Percentiles rank a stretch among this genome's conserved stretches.
These are phyloP conservation scores for Ogataea parapolymorpha DNA, from an alignment of 805 yeast species.

Conservation along the genomic window DNA sequence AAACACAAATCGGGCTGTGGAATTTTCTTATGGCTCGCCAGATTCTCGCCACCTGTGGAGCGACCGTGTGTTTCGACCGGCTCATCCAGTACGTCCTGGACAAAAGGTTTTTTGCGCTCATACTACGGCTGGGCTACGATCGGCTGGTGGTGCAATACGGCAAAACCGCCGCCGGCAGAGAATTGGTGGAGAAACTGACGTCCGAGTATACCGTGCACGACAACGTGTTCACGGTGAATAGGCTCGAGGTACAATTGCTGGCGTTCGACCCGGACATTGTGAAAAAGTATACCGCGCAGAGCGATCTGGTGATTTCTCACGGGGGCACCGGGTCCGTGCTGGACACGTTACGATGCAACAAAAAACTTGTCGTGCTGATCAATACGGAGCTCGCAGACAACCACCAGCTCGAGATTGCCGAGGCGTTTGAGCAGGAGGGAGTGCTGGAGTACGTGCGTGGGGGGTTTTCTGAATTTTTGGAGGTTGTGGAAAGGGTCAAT, in stretches of 20 bases:
- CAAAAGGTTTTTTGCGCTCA: slow-evolving; percentile 31
- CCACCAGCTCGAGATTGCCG: slow-evolving; percentile 78
- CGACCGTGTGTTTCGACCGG: slow-evolving; percentile 75
- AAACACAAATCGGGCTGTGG: background rate
- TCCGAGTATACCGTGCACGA: background rate
- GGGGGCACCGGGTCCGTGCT: slow-evolving; percentile 91
- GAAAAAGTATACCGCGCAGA: slow-evolving; percentile 37
- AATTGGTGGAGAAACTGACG: slow-evolving; percentile 9
- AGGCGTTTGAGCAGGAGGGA: slow-evolving; percentile 40
- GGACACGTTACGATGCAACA: slow-evolving; percentile 59
- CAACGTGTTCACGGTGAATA: background rate
- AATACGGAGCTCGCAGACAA: slow-evolving; percentile 78
- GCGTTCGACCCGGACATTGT: slow-evolving; percentile 42
- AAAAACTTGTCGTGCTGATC: slow-evolving; percentile 64
- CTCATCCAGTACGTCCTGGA: slow-evolving; percentile 48
- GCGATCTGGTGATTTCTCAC: slow-evolving; percentile 75
- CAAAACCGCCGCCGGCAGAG: slow-evolving; percentile 11
- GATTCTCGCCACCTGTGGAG: slow-evolving; percentile 77
- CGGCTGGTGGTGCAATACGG: slow-evolving; percentile 62
- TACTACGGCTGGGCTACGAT: slow-evolving; percentile 38
- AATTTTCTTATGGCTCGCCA: slow-evolving; percentile 16
- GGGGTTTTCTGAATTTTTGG: slow-evolving; percentile 16
- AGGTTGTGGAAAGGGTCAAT: slow-evolving; percentile 14
- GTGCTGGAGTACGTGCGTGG: slow-evolving; percentile 26
- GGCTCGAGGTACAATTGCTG: slow-evolving; percentile 41